phyloP scores from a whole-genome alignment of 257 asterid genomes.

The Sherardia arvensis region DNA sequence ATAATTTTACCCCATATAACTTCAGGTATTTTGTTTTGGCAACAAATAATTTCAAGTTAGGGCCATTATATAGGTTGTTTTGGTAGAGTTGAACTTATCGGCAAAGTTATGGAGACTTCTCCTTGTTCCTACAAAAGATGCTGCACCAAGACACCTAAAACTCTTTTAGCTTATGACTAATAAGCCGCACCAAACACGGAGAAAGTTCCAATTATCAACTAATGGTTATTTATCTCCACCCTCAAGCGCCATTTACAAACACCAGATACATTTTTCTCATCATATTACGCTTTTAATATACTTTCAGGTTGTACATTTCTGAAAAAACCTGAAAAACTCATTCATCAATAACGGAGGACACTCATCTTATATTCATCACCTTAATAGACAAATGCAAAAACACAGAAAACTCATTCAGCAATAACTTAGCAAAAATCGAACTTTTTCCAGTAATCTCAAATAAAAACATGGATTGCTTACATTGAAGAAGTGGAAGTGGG shows the following conservation, averaged over 20 bases:
- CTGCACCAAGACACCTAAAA: background rate
- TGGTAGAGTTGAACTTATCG: background rate
- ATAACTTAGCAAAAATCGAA: background rate
- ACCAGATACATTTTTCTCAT: background rate
- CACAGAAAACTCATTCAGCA: background rate
- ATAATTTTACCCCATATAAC: background rate
- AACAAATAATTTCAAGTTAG: too few species aligned
- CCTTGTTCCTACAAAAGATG: background rate
- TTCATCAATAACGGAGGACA: too few species aligned
- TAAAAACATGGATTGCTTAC: slow-evolving; percentile 16
- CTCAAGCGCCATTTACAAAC: background rate
- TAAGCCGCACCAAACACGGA: background rate
- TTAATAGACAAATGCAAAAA: background rate
- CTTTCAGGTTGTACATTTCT: background rate
- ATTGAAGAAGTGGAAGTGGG: slow-evolving; percentile 48
- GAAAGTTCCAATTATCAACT: too few species aligned
- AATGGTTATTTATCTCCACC: background rate
- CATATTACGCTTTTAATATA: background rate
- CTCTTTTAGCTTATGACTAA: background rate
- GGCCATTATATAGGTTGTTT: too few species aligned
- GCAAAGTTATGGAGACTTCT: background rate
- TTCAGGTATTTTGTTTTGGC: too few species aligned
- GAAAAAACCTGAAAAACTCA: too few species aligned
- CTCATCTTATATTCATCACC: background rate
- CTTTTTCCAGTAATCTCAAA: background rate